phyloP scores from a whole-genome alignment of 257 asterid genomes.

The Lithospermum erythrorhizon region DNA sequence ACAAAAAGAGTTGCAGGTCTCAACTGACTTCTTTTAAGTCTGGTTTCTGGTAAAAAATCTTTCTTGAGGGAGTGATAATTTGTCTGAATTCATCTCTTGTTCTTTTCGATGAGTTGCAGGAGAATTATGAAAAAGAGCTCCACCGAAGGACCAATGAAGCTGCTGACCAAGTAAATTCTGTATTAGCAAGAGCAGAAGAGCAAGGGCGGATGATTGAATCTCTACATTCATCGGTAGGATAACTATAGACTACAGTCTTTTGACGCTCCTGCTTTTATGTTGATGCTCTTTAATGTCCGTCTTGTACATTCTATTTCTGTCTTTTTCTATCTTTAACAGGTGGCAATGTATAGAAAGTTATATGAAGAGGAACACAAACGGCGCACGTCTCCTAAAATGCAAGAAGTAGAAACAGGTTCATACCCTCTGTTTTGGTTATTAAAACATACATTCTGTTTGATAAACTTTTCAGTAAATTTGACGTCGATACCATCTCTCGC shows the following conservation, averaged over 20 bases:
- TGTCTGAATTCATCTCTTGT: background rate
- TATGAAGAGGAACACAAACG: conserved; percentile 70
- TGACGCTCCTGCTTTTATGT: background rate
- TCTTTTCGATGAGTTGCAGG: conserved; percentile 28
- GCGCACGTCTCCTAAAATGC: conserved; percentile 30
- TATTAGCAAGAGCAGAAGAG: conserved; percentile 70
- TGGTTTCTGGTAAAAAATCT: background rate
- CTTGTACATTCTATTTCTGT: background rate
- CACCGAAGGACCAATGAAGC: conserved; percentile 51
- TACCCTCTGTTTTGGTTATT: conserved; percentile 1
- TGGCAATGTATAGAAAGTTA: conserved; percentile 80
- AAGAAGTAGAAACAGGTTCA: conserved; percentile 45
- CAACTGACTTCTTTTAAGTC: background rate
- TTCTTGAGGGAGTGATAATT: background rate
- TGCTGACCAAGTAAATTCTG: conserved; percentile 52
- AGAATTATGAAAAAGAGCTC: conserved; percentile 57
- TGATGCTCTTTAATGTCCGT: background rate
- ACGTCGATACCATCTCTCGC: too few relatives aligned
- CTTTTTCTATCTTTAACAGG: conserved; percentile 33
- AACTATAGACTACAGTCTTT: conserved; percentile 5
- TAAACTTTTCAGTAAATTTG: background rate
- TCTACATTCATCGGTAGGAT: conserved; percentile 76
- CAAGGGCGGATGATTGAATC: conserved; percentile 83
- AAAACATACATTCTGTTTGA: background rate
- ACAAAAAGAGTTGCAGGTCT: conserved; percentile 67